Base-by-base conservation (phyloP, 1,284 basidiomycete species). In the Pseudozyma sp. region DNA sequence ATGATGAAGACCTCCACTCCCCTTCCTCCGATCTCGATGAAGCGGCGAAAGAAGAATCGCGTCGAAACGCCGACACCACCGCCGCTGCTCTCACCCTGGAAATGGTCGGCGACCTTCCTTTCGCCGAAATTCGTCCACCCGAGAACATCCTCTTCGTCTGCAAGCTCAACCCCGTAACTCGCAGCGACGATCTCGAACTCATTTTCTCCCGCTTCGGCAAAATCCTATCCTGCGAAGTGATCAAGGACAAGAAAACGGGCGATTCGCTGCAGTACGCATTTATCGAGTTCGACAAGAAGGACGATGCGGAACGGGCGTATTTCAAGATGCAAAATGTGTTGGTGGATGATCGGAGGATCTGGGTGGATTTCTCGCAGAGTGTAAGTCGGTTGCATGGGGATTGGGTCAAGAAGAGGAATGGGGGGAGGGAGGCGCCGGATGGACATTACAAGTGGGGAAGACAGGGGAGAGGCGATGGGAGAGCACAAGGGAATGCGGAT, bases 321-420 rank as follows among this genome's bases (percentile, higher is more conserved):
- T 95, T 97, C 87, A 99, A 98, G 86, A 99, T 99, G 96, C 96
- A 99, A 85, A 98, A 97, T 81, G 96, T 99, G 0, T 88, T 99
- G 9, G 93, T 99, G n/a, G 96, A 99, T 85, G 97, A 99, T 86
- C 90, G 95, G 16, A 90, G 97, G 19, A 99, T 99, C 84, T 98
- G 96, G 93, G 96, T 99, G 70, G 95, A 97, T 86, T 97, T 98
- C 54, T 85, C 83, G 11, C 86, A 87, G 74, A 96, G 94, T 35
- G 97, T 99, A 8, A 87, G 87, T 42, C 87, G 88, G 76, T 86
- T 89, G 77, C 87, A 87, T 70, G 85, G 86, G n/a, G 81, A 85
- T 8, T 87, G 86, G 85, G 34, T 87, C 56, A 78, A 77, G 81
- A 55, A 77, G 85, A 59, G 80, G 77, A 47, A 74, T 74, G 36